Base-by-base conservation (phyloP, 1,284 basidiomycete genomes). In the Cryptococcus hybrid region DNA sequence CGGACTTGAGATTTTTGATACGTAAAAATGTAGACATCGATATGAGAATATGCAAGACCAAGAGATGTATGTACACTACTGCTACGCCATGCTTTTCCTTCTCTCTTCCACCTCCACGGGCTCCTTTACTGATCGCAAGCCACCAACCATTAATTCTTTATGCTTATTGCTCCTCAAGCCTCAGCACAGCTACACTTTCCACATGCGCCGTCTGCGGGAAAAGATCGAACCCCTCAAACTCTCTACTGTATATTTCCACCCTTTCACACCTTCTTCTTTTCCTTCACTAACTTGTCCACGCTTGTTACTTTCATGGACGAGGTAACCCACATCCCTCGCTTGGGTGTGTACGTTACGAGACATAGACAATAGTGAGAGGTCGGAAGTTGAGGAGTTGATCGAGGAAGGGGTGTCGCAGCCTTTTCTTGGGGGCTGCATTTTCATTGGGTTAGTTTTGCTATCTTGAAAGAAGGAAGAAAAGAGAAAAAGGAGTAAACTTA, bases 401-500 rank as follows among this genome's bases (percentile, higher is more conserved):
- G 47, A 96, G 80, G 77, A 95, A 96, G 2, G 82, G 51, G 85
- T 83, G 74, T 94, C 91, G 68, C 89, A 93, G 12, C 92, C 93
- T 76, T 94, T 95, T 58, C 92, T 82, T 11, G 93, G 93, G 1
- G 92, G 92, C 77, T 95, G 58, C 9, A 12, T 15, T 3, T 3
- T 39, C 15, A 48, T 54, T 39, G 55, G 52, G 24, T 48, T 18
- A 42, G 50, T 3, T 12, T 37, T 11, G 15, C 18, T 7, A 38
- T 34, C 45, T 47, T 11, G 5, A 43, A 5, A 43, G 12, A 43
- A 9, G 40, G 1, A 35, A 47, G 15, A n/a, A 46, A 44, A 45
- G 13, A 45, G n/a, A 42, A 11, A 11, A 13, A 44, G 36, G 34
- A 12, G 18, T 15, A 7, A n/a, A 73, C 78, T 69, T 57, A 80